These are phyloP conservation scores for Imleria badia DNA, from an alignment of 768 basidiomycete genomes.

Conservation along the genomic window DNA sequence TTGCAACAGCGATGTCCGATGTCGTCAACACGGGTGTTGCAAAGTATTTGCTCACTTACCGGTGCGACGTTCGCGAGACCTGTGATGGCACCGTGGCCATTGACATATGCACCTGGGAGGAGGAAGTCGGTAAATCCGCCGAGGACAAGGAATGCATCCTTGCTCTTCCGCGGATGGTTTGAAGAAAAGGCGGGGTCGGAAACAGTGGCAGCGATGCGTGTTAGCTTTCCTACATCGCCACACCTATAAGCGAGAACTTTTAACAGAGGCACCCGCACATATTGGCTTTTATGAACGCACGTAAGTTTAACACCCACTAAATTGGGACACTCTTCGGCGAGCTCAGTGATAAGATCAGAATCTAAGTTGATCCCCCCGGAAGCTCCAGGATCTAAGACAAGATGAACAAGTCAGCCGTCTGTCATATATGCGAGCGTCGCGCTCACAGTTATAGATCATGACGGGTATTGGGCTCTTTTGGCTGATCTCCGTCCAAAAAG, in stretches of 20 bases:
- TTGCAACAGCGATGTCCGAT: slow-evolving; percentile 2
- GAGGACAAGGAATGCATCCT: slow-evolving; percentile 73
- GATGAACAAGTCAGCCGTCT: neutral
- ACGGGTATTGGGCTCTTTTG: slow-evolving; percentile 83
- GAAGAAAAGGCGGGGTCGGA: slow-evolving; percentile 54
- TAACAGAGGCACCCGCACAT: neutral
- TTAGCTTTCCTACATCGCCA: slow-evolving; percentile 89
- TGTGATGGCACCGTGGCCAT: slow-evolving; percentile 87
- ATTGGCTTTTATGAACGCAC: slow-evolving; percentile 40
- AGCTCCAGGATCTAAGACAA: slow-evolving; percentile 72
- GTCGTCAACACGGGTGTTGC: neutral
- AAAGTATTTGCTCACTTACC: slow-evolving; percentile 38
- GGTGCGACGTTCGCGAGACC: slow-evolving; percentile 86
- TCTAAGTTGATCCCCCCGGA: slow-evolving; percentile 89
- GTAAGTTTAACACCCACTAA: slow-evolving; percentile 88
- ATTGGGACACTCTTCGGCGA: slow-evolving; percentile 76
- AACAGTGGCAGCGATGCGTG: slow-evolving; percentile 72
- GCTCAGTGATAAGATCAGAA: slow-evolving; percentile 80
- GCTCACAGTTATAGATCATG: slow-evolving; percentile 83
- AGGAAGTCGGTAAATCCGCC: slow-evolving; percentile 88
- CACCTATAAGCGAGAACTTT: slow-evolving; percentile 50
- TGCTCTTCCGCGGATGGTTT: slow-evolving; percentile 65
- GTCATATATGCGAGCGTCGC: neutral
- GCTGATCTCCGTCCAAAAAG: slow-evolving; percentile 74
- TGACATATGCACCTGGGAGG: slow-evolving; percentile 65